A percentile compares a stretch with the other conserved stretches of the same genome.
Evolutionary conservation across 768 basidiomycete genomes (phyloP).

Genomic region (Holtermanniella nyarrowii): DNA sequence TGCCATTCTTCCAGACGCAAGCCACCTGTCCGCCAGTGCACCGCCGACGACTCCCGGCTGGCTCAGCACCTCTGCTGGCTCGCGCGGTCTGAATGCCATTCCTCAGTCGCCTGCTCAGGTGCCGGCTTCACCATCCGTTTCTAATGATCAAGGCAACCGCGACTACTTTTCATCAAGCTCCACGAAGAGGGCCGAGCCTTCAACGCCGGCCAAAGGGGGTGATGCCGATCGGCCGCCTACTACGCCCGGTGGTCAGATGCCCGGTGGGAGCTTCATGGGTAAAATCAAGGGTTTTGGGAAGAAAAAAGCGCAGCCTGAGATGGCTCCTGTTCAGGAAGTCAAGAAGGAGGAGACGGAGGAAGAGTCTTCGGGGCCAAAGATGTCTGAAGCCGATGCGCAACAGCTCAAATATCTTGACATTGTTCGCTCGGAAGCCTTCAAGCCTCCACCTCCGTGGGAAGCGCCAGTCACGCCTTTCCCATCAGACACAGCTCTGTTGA

Average conservation of each 20-base stretch:
- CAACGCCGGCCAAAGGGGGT: constrained; percentile 1
- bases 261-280: constrained; percentile 59
- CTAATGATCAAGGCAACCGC: constrained; percentile 7
- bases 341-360: constrained; percentile 3
- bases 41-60: constrained; percentile 17
- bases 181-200: constrained; percentile 8
- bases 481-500: constrained; percentile 54
- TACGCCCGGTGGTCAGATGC: constrained; percentile 43
- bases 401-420: constrained; percentile 40
- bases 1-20: constrained; percentile 42
- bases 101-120: constrained; percentile 44
- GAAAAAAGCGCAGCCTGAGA: constrained; percentile 21
- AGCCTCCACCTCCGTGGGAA: constrained; percentile 61
- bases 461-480: constrained; percentile 58
- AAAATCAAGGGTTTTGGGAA: constrained; percentile 57
- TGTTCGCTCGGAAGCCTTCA: constrained; percentile 41
- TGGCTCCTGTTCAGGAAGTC: constrained; percentile 21
- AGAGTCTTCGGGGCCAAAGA: constrained; percentile 23
- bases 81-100: constrained; percentile 40
- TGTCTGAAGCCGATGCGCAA: constrained; percentile 30
- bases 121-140: constrained; percentile 13
- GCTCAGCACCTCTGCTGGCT: not conserved
- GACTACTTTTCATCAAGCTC: constrained; percentile 36
- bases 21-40: constrained; percentile 20
- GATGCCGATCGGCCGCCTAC: constrained; percentile 39